Percentiles rank a stretch among this genome's conserved stretches.
Conservation (phyloP, 2,329 filamentous ascomycete genomes). For the Trichophyton equinum region DNA sequence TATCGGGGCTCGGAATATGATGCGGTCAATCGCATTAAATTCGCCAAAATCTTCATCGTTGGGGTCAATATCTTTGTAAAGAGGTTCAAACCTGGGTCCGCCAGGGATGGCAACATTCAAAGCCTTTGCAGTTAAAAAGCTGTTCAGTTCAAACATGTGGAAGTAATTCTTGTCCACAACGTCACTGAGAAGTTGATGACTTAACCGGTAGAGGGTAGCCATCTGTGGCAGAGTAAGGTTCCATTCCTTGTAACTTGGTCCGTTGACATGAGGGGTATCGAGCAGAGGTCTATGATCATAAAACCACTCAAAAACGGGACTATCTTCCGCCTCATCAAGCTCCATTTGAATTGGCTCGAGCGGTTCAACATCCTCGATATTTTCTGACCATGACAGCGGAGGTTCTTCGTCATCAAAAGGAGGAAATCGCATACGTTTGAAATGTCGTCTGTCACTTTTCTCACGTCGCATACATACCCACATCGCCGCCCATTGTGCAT, state of each 20-base stretch:
- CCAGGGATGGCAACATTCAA: constrained; percentile 96
- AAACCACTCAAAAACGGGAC: constrained; percentile 88
- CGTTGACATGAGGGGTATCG: constrained; percentile 88
- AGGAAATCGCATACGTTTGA: constrained; percentile 98
- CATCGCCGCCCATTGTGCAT: constrained; percentile 99
- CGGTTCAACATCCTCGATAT: constrained; percentile 96
- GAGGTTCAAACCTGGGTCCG: constrained; percentile 85
- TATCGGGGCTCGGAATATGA: constrained; percentile 92
- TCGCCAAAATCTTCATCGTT: constrained; percentile 99
- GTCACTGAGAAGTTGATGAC: constrained; percentile 80
- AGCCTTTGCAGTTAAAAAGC: constrained; percentile 90
- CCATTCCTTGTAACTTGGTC: constrained; percentile 93
- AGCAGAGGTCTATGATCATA: constrained; percentile 86
- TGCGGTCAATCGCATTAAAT: constrained; percentile 98
- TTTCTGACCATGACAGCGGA: constrained; percentile 94
- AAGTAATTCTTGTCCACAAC: constrained; percentile 95
- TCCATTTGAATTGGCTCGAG: constrained; percentile 98
- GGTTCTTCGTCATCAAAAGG: constrained; percentile 98
- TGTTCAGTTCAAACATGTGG: constrained; percentile 90
- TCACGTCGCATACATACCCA: constrained; percentile 97
- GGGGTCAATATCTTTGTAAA: constrained; percentile 97
- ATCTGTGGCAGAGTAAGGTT: constrained; percentile 88
- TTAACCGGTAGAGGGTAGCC: constrained; percentile 86
- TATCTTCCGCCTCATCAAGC: constrained; percentile 85
- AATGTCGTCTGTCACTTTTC: constrained; percentile 88